These are phyloP conservation scores for Suillus ampliporus DNA, from an alignment of 768 basidiomycete genomes.

Conservation along the genomic window DNA sequence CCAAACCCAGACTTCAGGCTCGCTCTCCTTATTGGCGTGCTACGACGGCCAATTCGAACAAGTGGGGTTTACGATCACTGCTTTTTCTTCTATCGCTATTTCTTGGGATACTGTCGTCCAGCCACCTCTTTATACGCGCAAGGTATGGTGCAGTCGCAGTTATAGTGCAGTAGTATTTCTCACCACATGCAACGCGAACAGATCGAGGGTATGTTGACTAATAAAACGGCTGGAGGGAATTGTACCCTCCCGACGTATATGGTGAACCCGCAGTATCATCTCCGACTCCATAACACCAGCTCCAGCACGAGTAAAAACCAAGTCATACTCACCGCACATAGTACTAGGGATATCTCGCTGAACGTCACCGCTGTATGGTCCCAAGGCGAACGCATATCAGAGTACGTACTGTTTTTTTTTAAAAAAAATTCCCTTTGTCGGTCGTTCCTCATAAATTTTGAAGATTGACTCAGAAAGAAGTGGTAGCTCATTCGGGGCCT, in stretches of 20 bases:
- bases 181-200: no score
- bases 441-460: no score
- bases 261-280: slow-evolving; percentile 87
- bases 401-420: slow-evolving; percentile 61
- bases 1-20: slow-evolving; percentile 27
- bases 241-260: slow-evolving; percentile 80
- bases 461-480: slow-evolving; percentile 67
- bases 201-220: slow-evolving; percentile 67
- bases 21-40: slow-evolving; percentile 62
- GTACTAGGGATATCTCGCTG: slow-evolving; percentile 69
- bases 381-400: slow-evolving; percentile 70
- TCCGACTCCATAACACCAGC: slow-evolving; percentile 56
- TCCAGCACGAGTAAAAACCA: slow-evolving; percentile 40
- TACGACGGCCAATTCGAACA: slow-evolving; percentile 70
- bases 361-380: slow-evolving; percentile 80
- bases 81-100: slow-evolving; percentile 46
- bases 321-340: slow-evolving; percentile 54
- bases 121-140: slow-evolving; percentile 46
- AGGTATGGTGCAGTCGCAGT: slow-evolving; percentile 30
- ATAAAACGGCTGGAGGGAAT: slow-evolving; percentile 85
- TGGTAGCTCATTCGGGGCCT: slow-evolving; percentile 75
- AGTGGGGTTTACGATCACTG: slow-evolving; percentile 72
- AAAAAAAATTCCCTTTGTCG: no score
- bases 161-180: no score
- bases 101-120: slow-evolving; percentile 53